A percentile compares a stretch with the other conserved stretches of the same genome.
Evolutionary conservation across 1,284 basidiomycete species (phyloP).

Genomic region (Cystobasidiaceae sp.): DNA sequence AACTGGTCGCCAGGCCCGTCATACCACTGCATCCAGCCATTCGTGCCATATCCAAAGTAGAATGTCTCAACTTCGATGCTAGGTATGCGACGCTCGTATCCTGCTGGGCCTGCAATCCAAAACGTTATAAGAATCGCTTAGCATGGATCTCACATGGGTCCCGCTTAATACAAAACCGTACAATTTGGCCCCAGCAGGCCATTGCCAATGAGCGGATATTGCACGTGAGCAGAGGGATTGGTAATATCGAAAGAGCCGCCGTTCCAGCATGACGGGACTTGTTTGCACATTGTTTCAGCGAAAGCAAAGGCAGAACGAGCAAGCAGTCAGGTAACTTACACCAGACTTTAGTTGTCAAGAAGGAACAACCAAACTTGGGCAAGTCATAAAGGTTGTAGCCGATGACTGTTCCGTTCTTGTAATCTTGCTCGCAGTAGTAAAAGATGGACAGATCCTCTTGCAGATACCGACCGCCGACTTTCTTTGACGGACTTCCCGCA

Average conservation of each 20-base stretch:
- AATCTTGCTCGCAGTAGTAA: constrained; percentile 29
- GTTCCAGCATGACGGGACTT: constrained; percentile 28
- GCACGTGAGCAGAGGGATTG: constrained; percentile 20
- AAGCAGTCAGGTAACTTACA: background rate
- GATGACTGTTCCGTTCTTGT: constrained; percentile 16
- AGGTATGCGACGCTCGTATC: constrained; percentile 23
- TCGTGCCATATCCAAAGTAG: constrained; percentile 13
- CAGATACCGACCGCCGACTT: constrained; percentile 10
- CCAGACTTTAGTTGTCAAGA: constrained; percentile 25
- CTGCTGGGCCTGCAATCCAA: constrained; percentile 1
- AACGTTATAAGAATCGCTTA: background rate
- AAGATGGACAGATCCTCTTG: constrained; percentile 28
- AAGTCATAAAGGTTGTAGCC: background rate
- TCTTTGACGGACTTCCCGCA: constrained; percentile 23
- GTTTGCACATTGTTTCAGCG: background rate
- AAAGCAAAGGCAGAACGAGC: background rate
- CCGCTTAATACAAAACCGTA: no score
- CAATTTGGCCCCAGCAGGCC: constrained; percentile 16
- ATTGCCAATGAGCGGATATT: constrained; percentile 12
- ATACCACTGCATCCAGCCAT: constrained; percentile 14
- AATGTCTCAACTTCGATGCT: constrained; percentile 23
- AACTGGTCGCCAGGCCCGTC: constrained; percentile 9
- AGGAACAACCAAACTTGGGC: constrained; percentile 23
- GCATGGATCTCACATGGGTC: no score
- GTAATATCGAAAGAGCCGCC: constrained; percentile 8